Evolutionary conservation across 1,284 basidiomycete genomes (phyloP), one percentile per base, ranked within the genome.

Genomic region (Tausonia pullulans): DNA sequence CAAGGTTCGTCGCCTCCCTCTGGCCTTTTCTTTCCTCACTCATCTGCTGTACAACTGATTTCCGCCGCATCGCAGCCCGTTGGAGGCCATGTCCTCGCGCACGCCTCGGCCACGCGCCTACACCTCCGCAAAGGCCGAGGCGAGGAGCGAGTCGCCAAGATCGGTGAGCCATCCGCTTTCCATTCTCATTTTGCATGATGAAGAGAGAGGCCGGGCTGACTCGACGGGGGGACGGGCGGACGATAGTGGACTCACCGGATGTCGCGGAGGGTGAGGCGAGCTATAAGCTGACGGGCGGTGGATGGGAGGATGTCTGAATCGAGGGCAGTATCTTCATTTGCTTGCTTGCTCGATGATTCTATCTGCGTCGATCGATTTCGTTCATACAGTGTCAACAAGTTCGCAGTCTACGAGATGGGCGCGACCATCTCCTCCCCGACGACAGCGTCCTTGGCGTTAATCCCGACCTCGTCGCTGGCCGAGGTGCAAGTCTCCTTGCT

Each of bases 91-190:
- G 58, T 49, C 40, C 46, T 56, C 13, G 48, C 61, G 27, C 65
- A 66, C 45, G 61, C 61, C 4, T 56, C 52, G 13, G 57, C 65
- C 11, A 66, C 65, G 6, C 48, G 65, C 48, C 43, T 66, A 5
- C 49, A 51, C 46, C 65, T 66, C 45, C 45, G 65, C 49, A 66
- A 66, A 41, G 65, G 65, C 4, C 51, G 65, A 49, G 65, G 61
- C 3, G 60, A 65, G 10, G 60, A 58, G 46, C 48, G 64, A 44
- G 51, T 65, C 43, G 46, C 43, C 40, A 66, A 66, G 50, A 55
- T 63, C 7, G 27, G 27, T 27, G 27, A 27, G 27, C 27, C 27
- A 27, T 27, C 27, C 27, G 27, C 27, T 27, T 27, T 51, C n/a
- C 49, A 51, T 51, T 51, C 11, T 51, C 49, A 27, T 51, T 51